A percentile compares a stretch with the other conserved stretches of the same genome.
phyloP scores from a whole-genome alignment of 2,329 filamentous ascomycete species.

The Aspergillus arachidicola region DNA sequence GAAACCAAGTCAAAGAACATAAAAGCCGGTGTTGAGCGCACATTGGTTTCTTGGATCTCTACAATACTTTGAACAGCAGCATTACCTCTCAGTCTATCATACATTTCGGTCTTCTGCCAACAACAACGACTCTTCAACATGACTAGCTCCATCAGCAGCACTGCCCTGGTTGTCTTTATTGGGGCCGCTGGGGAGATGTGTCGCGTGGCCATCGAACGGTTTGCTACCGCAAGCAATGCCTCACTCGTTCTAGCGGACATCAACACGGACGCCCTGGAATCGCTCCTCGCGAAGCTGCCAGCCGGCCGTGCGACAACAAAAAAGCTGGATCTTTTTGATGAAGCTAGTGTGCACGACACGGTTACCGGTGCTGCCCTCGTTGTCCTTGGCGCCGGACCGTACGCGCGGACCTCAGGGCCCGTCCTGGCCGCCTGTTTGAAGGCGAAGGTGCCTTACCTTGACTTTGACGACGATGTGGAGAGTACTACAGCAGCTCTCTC shows the following conservation, averaged over 20 bases:
- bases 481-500: conserved; percentile 7
- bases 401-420: conserved; percentile 8
- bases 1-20: no score
- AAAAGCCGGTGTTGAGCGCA: no score
- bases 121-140: background rate
- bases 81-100: no score
- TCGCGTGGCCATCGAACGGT: conserved; percentile 9
- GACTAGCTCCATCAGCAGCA: background rate
- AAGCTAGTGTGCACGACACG: background rate
- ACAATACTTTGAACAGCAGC: no score
- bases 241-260: conserved; percentile 9
- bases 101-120: no score
- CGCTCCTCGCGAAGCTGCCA: conserved; percentile 1
- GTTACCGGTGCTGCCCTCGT: conserved; percentile 4
- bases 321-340: conserved; percentile 8
- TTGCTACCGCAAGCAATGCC: conserved; percentile 7
- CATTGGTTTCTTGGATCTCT: no score
- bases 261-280: conserved; percentile 6
- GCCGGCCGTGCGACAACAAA: conserved; percentile 5
- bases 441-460: conserved; percentile 14
- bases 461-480: conserved; percentile 18
- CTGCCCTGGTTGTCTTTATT: background rate
- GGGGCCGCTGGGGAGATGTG: conserved; percentile 12
- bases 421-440: conserved; percentile 6
- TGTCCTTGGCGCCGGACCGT: conserved; percentile 7